Base-by-base conservation (phyloP, 768 basidiomycete species). In the Mycena vitilis region DNA sequence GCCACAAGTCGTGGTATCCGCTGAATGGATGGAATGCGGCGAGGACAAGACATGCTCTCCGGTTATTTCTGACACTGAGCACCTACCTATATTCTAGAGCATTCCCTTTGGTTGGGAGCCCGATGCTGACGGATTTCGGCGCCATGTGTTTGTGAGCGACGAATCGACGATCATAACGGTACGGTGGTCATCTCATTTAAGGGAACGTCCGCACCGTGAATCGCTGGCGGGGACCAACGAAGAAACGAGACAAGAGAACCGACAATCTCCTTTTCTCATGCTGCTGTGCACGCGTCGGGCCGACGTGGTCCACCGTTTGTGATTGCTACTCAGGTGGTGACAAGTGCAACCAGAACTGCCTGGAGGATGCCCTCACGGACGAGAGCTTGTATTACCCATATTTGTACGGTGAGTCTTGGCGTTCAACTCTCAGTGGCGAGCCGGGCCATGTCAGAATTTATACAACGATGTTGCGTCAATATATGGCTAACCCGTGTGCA, bases 221-320 rank as follows among this genome's bases (percentile, higher is more conserved):
- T 94, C 9, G 82, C 82, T 0, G 86, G 86, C n/a, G 89, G 3
- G 95, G 95, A 5, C 91, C 93, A 15, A 98, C 96, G 10, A 85
- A 88, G 47, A 86, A 84, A 75, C 97, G 92, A 78, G 97, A 99
- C 83, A 97, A 96, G 80, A 78, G 91, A 64, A 99, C 98, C 79
- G 96, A 98, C 74, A 99, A 97, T 75, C 81, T 96, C 18, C 81
- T 99, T 40, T 97, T 97, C 81, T 92, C 95, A 4, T 99, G 97
- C 79, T 99, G 97, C 78, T 99, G 97, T 75, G 96, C 95, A 2
- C 86, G 93, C 8, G 94, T 98, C 22, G 95, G 93, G 40, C 94
- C 95, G 63, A 94, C 94, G 0, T 99, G 97, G 97, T 89, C 87
- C 22, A 86, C 97, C 0, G 97, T 98, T 0, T 99, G 97, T 76